Base-by-base conservation (phyloP, 1,284 basidiomycete genomes). In the Tranzscheliella williamsii region DNA sequence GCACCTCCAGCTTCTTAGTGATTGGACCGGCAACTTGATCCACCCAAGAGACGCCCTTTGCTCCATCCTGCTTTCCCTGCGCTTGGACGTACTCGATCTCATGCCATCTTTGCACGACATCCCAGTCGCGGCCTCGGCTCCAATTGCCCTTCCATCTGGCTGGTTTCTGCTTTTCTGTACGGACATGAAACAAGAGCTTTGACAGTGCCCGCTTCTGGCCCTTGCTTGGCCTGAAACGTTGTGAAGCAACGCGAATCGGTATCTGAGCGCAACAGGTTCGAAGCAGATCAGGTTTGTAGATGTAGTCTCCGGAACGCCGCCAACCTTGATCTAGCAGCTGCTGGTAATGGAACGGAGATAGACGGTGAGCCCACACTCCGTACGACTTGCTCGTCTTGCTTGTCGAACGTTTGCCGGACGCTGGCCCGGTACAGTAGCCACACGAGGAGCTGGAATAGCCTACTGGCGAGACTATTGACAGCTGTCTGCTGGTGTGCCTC, bases 381-480 rank as follows among this genome's bases (percentile, higher is more conserved):
- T 80, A 82, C n/a, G 76, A 79, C 38, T 56, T 67, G 30, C 77
- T 79, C 1, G 65, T 57, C 17, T 75, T 65, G 31, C 24, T 27
- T 4, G 24, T 22, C 35, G 70, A 75, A 38, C 79, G 69, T 36
- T 63, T 42, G 3, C 78, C 79, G 3, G 70, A 63, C 9, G 34
- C 61, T 6, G 50, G 52, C 1, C 79, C 65, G 0, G 76, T 74
- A 55, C 81, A 82, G 70, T 82, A 82, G 18, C 81, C 81, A 58
- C 81, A 82, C 4, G 78, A 74, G 1, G 79, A 79, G 9, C 37
- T n/a, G 5, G 53, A 37, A 41, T 77, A 78, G 21, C 76, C 77
- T 6, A 86, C 87, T 64, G 70, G 70, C 18, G 50, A 52, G 15
- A 62, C 31, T 35, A 72, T 49, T 17, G 62, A 65, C 2, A 46